phyloP scores from a whole-genome alignment of 2,329 filamentous ascomycete genomes.

The Cryphonectria nitschkei region DNA sequence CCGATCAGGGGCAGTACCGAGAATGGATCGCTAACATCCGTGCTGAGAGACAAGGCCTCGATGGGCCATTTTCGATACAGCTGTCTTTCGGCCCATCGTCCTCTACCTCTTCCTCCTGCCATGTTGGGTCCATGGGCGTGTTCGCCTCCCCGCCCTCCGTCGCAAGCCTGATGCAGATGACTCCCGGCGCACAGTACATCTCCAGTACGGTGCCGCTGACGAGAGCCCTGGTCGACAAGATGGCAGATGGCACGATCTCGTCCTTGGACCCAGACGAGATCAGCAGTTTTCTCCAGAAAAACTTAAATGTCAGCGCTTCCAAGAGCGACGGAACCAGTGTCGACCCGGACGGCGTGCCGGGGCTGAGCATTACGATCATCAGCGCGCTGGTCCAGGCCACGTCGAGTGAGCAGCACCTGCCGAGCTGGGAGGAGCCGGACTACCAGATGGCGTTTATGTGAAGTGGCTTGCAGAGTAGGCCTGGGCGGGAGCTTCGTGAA shows the following conservation, averaged over 20 bases:
- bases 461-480: too few species aligned
- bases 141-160: slow-evolving; percentile 45
- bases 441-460: slow-evolving; percentile 22
- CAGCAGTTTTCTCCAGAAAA: slow-evolving; percentile 46
- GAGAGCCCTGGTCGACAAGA: slow-evolving; percentile 48
- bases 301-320: slow-evolving; percentile 42
- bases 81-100: slow-evolving; percentile 65
- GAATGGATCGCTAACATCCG: slow-evolving; percentile 73
- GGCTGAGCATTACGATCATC: slow-evolving; percentile 42
- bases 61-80: slow-evolving; percentile 66
- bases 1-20: slow-evolving; percentile 49
- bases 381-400: slow-evolving; percentile 44
- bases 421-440: slow-evolving; percentile 40
- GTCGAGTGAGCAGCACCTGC: slow-evolving; percentile 39
- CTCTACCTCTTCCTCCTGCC: slow-evolving; percentile 32
- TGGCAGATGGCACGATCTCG: slow-evolving; percentile 42
- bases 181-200: slow-evolving; percentile 42
- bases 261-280: slow-evolving; percentile 43
- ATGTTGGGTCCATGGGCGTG: slow-evolving; percentile 64
- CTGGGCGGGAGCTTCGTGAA: too few species aligned
- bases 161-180: slow-evolving; percentile 36
- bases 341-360: slow-evolving; percentile 36
- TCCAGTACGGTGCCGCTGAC: slow-evolving; percentile 58
- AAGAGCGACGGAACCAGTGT: slow-evolving; percentile 37
- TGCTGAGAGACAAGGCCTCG: slow-evolving; percentile 62